Percentiles rank a stretch among this genome's conserved stretches.
Evolutionary conservation across 2,329 filamentous ascomycete species (phyloP).

Genomic region (Pseudogymnoascus sp.): DNA sequence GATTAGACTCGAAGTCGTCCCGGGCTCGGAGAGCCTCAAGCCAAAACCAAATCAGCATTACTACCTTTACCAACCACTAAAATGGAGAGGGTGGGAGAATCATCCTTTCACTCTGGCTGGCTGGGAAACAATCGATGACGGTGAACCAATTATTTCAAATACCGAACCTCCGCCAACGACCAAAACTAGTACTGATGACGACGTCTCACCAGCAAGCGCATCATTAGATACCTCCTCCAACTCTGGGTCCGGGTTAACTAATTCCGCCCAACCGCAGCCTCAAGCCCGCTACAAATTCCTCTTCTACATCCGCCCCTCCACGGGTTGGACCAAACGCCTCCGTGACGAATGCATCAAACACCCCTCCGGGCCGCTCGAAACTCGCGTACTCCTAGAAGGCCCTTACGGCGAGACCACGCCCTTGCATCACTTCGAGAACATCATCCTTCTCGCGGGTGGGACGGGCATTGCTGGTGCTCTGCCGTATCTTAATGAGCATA

Average conservation of each 20-base stretch:
- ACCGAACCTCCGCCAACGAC: background rate
- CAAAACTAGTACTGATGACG: background rate
- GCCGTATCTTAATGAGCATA: constrained; percentile 31
- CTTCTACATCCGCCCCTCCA: constrained; percentile 43
- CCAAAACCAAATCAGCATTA: constrained; percentile 42
- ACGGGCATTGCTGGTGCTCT: constrained; percentile 39
- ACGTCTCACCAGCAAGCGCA: background rate
- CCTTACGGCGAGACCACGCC: constrained; percentile 38
- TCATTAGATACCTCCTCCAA: background rate
- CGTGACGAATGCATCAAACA: constrained; percentile 29
- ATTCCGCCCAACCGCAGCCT: background rate
- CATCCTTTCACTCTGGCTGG: constrained; percentile 42
- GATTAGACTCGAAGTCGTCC: constrained; percentile 38
- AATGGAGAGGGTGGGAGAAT: constrained; percentile 40
- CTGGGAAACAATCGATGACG: constrained; percentile 14
- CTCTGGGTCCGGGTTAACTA: background rate
- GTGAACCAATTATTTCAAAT: background rate
- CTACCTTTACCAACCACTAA: constrained; percentile 40
- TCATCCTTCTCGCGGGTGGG: constrained; percentile 39
- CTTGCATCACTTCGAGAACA: constrained; percentile 32
- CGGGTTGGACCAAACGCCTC: constrained; percentile 43
- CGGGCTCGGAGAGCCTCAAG: constrained; percentile 27
- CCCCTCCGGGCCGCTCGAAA: constrained; percentile 20
- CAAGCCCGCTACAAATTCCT: constrained; percentile 32
- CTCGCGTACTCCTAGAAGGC: constrained; percentile 36